Conservation (phyloP, 169 alveolate genomes). For the Perkinsus olseni region DNA sequence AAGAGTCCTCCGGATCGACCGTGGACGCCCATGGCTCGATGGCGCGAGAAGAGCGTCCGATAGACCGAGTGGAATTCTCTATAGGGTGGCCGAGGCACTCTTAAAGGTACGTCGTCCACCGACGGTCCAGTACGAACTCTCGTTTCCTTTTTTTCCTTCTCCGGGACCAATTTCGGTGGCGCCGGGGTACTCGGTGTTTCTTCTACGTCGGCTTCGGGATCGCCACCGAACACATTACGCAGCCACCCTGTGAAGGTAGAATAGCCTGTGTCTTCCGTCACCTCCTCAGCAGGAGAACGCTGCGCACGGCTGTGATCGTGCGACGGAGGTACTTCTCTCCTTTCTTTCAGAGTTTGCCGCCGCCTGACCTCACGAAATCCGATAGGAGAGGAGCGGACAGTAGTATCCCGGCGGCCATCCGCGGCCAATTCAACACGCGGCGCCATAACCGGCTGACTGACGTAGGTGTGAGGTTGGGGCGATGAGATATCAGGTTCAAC, state of each 20-base stretch:
- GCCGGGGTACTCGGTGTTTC: no score
- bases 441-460: no score
- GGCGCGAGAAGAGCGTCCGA: background rate
- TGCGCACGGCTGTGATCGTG: background rate
- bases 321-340: no score
- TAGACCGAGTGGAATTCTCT: background rate
- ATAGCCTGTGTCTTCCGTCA: background rate
- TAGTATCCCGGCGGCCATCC: no score
- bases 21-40: background rate
- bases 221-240: background rate
- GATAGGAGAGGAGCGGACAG: no score
- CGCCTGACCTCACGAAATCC: no score
- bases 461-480: no score
- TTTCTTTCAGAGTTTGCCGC: no score
- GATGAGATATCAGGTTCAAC: no score
- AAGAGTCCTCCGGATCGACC: background rate
- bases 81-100: background rate
- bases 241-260: background rate
- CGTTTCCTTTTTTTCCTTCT: no score
- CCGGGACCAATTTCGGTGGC: no score
- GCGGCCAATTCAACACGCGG: no score
- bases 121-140: background rate
- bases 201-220: background rate
- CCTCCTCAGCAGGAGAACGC: background rate
- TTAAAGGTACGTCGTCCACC: background rate